phyloP scores from a whole-genome alignment of 2,329 filamentous ascomycete species.

The Botrytis porri region DNA sequence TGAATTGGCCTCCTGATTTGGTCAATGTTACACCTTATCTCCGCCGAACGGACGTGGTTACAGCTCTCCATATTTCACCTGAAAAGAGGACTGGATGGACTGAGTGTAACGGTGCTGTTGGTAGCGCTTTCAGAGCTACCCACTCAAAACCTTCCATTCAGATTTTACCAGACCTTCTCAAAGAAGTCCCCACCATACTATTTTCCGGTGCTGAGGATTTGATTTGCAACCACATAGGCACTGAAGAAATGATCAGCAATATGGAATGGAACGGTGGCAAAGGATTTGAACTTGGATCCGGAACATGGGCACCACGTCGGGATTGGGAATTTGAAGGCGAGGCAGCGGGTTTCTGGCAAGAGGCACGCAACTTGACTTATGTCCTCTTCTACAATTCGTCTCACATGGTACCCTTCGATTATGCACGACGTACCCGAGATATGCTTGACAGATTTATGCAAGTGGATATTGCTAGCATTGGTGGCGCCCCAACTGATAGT shows the following conservation, averaged over 20 bases:
- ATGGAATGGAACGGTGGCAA: constrained; percentile 89
- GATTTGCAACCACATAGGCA: constrained; percentile 96
- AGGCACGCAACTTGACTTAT: constrained; percentile 92
- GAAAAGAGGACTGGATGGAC: constrained; percentile 86
- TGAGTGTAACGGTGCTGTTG: constrained; percentile 82
- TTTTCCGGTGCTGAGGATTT: constrained; percentile 94
- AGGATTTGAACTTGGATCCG: constrained; percentile 84
- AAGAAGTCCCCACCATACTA: constrained; percentile 74
- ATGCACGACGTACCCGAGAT: constrained; percentile 78
- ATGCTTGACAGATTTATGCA: constrained; percentile 98
- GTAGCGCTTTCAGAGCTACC: constrained; percentile 63
- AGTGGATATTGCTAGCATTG: constrained; percentile 86
- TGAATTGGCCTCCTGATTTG: constrained; percentile 97
- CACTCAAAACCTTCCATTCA: constrained; percentile 71
- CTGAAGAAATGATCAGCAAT: constrained; percentile 84
- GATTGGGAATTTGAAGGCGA: constrained; percentile 94
- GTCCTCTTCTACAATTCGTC: constrained; percentile 92
- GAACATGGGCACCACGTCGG: constrained; percentile 85
- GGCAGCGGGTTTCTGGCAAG: constrained; percentile 85
- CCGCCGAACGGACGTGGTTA: constrained; percentile 71
- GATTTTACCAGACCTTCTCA: constrained; percentile 74
- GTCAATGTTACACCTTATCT: constrained; percentile 76
- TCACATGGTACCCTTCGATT: constrained; percentile 98
- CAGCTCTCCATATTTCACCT: constrained; percentile 76
- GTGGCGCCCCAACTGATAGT: constrained; percentile 66